Evolutionary conservation across 192 early-diverging fungal species (phyloP).

Genomic region (Coemansia javaensis): DNA sequence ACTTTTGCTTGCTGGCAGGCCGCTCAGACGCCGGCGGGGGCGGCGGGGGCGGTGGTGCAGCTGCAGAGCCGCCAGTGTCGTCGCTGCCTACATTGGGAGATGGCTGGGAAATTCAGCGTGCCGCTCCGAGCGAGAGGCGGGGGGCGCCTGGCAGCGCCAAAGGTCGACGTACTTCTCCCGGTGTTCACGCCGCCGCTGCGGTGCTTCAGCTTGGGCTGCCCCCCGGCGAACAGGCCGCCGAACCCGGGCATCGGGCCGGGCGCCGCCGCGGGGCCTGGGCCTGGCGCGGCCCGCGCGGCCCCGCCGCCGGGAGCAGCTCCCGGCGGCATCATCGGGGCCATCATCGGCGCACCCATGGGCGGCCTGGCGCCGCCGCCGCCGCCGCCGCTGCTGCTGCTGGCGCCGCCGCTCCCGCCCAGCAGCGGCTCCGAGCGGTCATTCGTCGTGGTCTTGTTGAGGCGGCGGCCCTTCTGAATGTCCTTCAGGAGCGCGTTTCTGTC

Average conservation of each 20-base stretch:
- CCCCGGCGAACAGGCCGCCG: constrained; percentile 62
- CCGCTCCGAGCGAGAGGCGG: no score
- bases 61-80: constrained; percentile 3
- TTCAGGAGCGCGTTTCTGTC: constrained; percentile 56
- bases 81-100: constrained; percentile 28
- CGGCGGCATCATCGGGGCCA: constrained; percentile 28
- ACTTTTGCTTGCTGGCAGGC: constrained; percentile 11
- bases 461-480: constrained; percentile 69
- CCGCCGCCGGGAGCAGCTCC: constrained; percentile 10
- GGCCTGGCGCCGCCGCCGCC: constrained; percentile 31
- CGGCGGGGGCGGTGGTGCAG: constrained; percentile 1
- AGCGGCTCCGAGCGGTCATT: constrained; percentile 66
- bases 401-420: constrained; percentile 11
- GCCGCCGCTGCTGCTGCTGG: constrained; percentile 25
- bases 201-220: constrained; percentile 65
- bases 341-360: constrained; percentile 26
- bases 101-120: not conserved
- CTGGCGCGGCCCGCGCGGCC: constrained; percentile 9
- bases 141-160: not conserved
- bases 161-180: constrained; percentile 36
- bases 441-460: constrained; percentile 64
- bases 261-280: constrained; percentile 24
- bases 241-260: constrained; percentile 41
- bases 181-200: constrained; percentile 54
- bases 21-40: not conserved